phyloP scores from a whole-genome alignment of 148 eudicot genomes.

The Silene latifolia region DNA sequence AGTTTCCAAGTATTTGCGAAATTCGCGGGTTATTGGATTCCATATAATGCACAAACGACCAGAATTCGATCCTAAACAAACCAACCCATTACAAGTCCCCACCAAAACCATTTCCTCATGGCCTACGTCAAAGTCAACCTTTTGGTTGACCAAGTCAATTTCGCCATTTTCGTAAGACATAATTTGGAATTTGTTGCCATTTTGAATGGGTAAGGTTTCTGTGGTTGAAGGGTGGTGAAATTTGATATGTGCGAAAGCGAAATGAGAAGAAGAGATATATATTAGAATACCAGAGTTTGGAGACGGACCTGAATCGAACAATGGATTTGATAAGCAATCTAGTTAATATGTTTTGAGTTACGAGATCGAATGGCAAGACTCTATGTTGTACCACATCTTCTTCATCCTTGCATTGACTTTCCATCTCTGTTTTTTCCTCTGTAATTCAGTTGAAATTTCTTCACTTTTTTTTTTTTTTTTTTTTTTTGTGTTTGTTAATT shows the following conservation, averaged over 20 bases:
- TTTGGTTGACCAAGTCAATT: background rate
- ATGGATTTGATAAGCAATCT: conserved; percentile 10
- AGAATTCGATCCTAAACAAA: conserved; percentile 1
- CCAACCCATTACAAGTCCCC: conserved; percentile 5
- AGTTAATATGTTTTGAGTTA: conserved; percentile 5
- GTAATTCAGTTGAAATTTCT: background rate
- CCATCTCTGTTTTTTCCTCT: background rate
- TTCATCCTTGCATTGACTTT: background rate
- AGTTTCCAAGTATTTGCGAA: background rate
- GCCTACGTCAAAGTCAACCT: conserved; percentile 12
- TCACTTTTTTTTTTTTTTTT: background rate
- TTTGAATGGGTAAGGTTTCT: background rate
- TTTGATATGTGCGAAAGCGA: conserved; percentile 7
- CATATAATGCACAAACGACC: background rate
- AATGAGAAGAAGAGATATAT: conserved; percentile 21
- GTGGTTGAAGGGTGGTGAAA: background rate
- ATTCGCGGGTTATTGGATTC: conserved; percentile 7
- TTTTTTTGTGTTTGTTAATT: too few species aligned
- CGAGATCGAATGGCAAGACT: conserved; percentile 10
- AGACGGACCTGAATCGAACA: conserved; percentile 13
- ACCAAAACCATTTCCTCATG: background rate
- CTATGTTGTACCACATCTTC: background rate
- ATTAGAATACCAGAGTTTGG: conserved; percentile 24
- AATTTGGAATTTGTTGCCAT: background rate
- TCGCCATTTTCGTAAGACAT: background rate